Evolutionary conservation across 1,139 yeast genomes (phyloP).

Genomic region (Candida freyschussii): DNA sequence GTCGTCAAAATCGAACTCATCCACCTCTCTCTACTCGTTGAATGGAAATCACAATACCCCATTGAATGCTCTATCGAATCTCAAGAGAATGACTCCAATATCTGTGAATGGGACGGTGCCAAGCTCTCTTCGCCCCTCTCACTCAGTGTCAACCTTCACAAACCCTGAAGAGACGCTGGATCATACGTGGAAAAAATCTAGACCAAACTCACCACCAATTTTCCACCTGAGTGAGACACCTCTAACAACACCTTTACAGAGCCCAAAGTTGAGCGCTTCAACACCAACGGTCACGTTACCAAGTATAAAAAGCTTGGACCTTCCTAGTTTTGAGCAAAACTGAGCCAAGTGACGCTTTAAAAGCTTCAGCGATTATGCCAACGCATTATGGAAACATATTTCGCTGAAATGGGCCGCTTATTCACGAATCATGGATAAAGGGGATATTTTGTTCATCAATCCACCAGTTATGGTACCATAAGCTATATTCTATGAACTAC

Average conservation of each 20-base stretch:
- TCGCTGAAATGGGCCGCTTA: too few relatives aligned
- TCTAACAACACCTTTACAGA: slow-evolving; percentile 25
- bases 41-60: slow-evolving; percentile 11
- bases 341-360: too few relatives aligned
- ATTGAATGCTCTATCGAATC: slow-evolving; percentile 31
- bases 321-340: slow-evolving; percentile 22
- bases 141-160: slow-evolving; percentile 11
- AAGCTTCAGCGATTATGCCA: too few relatives aligned
- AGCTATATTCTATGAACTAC: too few relatives aligned
- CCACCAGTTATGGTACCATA: too few relatives aligned
- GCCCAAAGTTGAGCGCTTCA: slow-evolving; percentile 21
- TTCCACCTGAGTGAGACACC: slow-evolving; percentile 26
- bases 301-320: slow-evolving; percentile 23
- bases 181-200: slow-evolving; percentile 20
- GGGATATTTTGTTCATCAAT: too few relatives aligned
- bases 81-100: slow-evolving; percentile 36
- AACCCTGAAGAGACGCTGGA: slow-evolving; percentile 2
- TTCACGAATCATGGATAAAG: too few relatives aligned
- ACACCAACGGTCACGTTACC: slow-evolving; percentile 21
- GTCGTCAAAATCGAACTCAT: slow-evolving; percentile 25
- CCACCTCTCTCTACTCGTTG: slow-evolving; percentile 22
- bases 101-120: slow-evolving; percentile 11
- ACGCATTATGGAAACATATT: too few relatives aligned
- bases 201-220: slow-evolving; percentile 26
- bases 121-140: slow-evolving; percentile 13